Conservation (phyloP, 805 yeast genomes). For the Scheffersomyces stipitis region DNA sequence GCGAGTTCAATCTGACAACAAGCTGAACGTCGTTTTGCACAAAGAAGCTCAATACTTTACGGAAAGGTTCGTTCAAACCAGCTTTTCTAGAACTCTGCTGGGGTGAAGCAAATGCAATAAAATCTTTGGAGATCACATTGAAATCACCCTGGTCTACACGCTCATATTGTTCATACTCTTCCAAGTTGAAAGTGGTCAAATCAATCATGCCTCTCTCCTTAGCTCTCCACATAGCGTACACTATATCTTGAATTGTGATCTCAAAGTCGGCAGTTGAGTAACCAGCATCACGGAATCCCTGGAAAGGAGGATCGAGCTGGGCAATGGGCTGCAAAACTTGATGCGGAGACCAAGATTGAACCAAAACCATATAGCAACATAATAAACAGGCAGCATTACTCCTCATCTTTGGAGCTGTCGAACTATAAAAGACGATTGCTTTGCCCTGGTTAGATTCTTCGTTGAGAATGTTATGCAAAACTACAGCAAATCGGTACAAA, state of each 20-base stretch:
- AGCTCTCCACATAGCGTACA: constrained; percentile 97
- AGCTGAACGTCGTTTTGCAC: constrained; percentile 70
- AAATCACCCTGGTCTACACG: constrained; percentile 97
- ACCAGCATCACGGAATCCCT: constrained; percentile 96
- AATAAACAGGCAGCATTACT: constrained; percentile 93
- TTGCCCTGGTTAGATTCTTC: constrained; percentile 81
- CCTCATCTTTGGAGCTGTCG: constrained; percentile 75
- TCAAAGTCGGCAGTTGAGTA: constrained; percentile 94
- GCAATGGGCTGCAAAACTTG: constrained; percentile 93
- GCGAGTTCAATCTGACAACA: constrained; percentile 91
- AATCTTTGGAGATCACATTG: constrained; percentile 86
- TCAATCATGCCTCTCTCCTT: constrained; percentile 89
- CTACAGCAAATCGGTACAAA: constrained; percentile 91
- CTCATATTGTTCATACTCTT: constrained; percentile 92
- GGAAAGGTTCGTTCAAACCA: constrained; percentile 72
- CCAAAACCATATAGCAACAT: constrained; percentile 91
- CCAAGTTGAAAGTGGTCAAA: constrained; percentile 80
- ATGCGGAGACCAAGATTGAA: constrained; percentile 98
- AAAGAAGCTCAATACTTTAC: constrained; percentile 79
- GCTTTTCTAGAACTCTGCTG: constrained; percentile 55
- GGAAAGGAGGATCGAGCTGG: constrained; percentile 89
- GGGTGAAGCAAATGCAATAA: constrained; percentile 97
- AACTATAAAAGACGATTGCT: constrained; percentile 88
- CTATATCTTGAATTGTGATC: constrained; percentile 89
- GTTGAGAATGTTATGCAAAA: constrained; percentile 85